Conservation (phyloP, 257 asterid genomes). For the Penstemon eatonii region DNA sequence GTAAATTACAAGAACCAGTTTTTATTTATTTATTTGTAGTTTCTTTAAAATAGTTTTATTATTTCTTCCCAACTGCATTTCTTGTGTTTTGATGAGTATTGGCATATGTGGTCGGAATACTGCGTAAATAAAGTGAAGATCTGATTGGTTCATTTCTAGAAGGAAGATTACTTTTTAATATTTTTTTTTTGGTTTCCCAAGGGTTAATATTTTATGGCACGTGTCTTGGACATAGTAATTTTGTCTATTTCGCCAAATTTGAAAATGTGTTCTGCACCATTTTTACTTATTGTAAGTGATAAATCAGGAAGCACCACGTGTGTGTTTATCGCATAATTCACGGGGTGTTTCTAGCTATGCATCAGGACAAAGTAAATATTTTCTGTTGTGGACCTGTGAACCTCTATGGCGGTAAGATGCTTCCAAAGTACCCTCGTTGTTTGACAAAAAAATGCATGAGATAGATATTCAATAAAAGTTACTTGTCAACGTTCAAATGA, state of each 20-base stretch:
- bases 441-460: slow-evolving; percentile 1
- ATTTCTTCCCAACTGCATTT: background rate
- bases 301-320: background rate
- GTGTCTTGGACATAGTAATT: background rate
- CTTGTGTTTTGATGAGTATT: slow-evolving; percentile 4
- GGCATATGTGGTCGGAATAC: background rate
- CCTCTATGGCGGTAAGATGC: slow-evolving; percentile 13
- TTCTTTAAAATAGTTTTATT: background rate
- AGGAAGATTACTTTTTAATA: background rate
- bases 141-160: background rate
- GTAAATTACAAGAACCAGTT: slow-evolving; percentile 8
- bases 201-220: background rate
- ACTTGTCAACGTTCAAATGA: slow-evolving; percentile 9
- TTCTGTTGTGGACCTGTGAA: slow-evolving; percentile 17
- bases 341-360: background rate
- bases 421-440: slow-evolving; percentile 2
- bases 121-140: slow-evolving; percentile 12
- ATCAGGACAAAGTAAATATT: background rate
- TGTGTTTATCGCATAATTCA: background rate
- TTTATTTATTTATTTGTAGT: background rate
- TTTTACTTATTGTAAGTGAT: background rate
- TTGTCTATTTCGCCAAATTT: slow-evolving; percentile 3
- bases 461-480: background rate
- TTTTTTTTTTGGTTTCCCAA: no score
- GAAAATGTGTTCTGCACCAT: background rate